Evolutionary conservation across 495 filamentous ascomycete genomes (phyloP).

Genomic region (Barbatosphaeria neglecta): DNA sequence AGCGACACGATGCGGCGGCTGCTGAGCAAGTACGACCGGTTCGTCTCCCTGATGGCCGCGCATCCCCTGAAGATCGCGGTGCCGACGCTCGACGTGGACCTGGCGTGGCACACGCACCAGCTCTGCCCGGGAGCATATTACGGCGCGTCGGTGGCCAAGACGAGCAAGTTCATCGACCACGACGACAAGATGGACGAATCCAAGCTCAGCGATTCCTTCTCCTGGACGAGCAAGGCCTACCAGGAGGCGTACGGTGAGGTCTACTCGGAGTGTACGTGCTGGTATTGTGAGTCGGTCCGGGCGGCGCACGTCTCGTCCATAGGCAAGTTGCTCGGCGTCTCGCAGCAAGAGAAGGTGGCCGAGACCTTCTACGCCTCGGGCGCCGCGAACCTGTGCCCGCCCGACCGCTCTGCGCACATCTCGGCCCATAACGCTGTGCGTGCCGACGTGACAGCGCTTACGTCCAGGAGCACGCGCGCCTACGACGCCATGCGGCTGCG

Average conservation of each 20-base stretch:
- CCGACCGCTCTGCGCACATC: constrained; percentile 56
- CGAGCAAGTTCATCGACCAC: constrained; percentile 58
- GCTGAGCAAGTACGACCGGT: constrained; percentile 57
- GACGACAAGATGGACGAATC: constrained; percentile 72
- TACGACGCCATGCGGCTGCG: constrained; percentile 35
- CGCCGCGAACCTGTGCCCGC: constrained; percentile 40
- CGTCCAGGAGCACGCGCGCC: constrained; percentile 39
- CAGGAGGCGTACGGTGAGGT: constrained; percentile 49
- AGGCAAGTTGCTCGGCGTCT: constrained; percentile 25
- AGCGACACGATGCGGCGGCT: constrained; percentile 54
- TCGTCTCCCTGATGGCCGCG: constrained; percentile 51
- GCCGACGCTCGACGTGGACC: constrained; percentile 79
- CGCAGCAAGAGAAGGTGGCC: constrained; percentile 38
- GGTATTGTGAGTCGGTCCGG: constrained; percentile 77
- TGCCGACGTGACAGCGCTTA: constrained; percentile 34
- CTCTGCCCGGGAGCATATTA: constrained; percentile 56
- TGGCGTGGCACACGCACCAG: constrained; percentile 69
- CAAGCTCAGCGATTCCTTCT: constrained; percentile 50
- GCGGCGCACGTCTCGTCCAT: constrained; percentile 42
- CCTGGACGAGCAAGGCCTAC: constrained; percentile 64
- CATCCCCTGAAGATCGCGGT: constrained; percentile 48
- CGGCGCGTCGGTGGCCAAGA: constrained; percentile 30
- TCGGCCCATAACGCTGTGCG: constrained; percentile 51
- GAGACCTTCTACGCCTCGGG: constrained; percentile 44
- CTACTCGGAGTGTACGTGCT: constrained; percentile 79